Evolutionary conservation across 352 stramenopile genomes (phyloP).

Genomic region (Globisporangium echinulatum): DNA sequence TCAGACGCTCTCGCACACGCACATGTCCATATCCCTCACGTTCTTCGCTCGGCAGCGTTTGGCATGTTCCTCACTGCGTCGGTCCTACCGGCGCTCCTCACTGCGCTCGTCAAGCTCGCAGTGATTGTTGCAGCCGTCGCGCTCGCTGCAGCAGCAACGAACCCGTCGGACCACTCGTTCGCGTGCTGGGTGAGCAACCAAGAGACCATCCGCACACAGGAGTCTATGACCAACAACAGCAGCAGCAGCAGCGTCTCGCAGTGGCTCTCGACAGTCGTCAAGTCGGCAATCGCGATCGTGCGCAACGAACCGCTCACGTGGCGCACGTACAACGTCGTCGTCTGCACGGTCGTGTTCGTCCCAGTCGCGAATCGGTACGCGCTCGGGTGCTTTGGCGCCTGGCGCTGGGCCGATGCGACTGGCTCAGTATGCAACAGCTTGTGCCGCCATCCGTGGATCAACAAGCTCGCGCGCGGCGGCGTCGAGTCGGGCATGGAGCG

Average conservation of each 20-base stretch:
- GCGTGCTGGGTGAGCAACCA: slow-evolving; percentile 56
- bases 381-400: slow-evolving; percentile 56
- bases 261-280: slow-evolving; percentile 65
- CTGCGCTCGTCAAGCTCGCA: slow-evolving; percentile 30
- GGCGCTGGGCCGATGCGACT: slow-evolving; percentile 65
- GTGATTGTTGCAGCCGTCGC: slow-evolving; percentile 23
- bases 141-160: slow-evolving; percentile 33
- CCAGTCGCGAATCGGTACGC: slow-evolving; percentile 54
- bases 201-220: slow-evolving; percentile 43
- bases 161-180: slow-evolving; percentile 69
- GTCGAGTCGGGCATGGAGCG: slow-evolving; percentile 41
- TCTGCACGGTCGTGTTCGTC: slow-evolving; percentile 65
- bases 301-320: slow-evolving; percentile 58
- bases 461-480: slow-evolving; percentile 42
- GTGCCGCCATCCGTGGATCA: slow-evolving; percentile 44
- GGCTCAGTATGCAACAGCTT: slow-evolving; percentile 28
- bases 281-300: slow-evolving; percentile 60
- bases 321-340: slow-evolving; percentile 49
- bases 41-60: slow-evolving; percentile 24
- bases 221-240: slow-evolving; percentile 16
- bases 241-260: slow-evolving; percentile 26
- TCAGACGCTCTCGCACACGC: neutral
- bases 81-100: slow-evolving; percentile 53
- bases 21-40: neutral
- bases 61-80: slow-evolving; percentile 65